These are phyloP conservation scores for Teratosphaeria nubilosa DNA, from an alignment of 2,329 filamentous ascomycete species.

Conservation along the genomic window DNA sequence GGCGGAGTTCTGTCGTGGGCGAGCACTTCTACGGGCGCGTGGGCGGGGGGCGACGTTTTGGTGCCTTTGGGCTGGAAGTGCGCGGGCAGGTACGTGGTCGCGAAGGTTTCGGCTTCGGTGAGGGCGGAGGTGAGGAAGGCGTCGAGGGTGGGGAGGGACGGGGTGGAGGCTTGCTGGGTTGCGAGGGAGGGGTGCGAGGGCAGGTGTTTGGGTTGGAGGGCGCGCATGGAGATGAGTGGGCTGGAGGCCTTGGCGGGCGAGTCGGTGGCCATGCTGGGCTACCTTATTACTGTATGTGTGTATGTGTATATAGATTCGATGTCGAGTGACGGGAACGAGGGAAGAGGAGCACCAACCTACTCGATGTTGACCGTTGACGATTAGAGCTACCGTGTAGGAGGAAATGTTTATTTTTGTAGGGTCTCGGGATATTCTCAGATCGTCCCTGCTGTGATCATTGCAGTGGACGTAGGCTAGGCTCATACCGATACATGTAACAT, in stretches of 20 bases:
- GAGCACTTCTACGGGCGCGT: constrained; percentile 44
- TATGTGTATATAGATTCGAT: too few species aligned
- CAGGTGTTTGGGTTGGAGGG: constrained; percentile 21
- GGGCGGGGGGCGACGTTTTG: constrained; percentile 42
- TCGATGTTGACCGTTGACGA: neutral
- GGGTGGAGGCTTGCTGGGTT: constrained; percentile 11
- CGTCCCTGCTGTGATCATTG: too few species aligned
- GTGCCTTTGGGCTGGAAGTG: constrained; percentile 43
- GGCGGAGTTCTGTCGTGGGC: constrained; percentile 36
- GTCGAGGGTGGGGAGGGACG: constrained; percentile 33
- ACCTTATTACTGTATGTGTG: neutral
- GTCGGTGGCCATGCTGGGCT: neutral
- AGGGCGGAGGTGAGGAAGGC: constrained; percentile 46
- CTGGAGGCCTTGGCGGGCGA: too few species aligned
- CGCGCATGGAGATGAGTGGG: constrained; percentile 21
- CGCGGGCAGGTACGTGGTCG: constrained; percentile 44
- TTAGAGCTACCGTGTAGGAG: neutral
- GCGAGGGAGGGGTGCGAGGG: constrained; percentile 25
- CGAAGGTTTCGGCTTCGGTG: constrained; percentile 50
- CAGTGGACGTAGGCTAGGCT: too few species aligned
- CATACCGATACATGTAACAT: too few species aligned
- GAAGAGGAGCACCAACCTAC: neutral
- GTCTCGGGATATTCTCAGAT: too few species aligned
- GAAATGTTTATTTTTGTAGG: too few species aligned
- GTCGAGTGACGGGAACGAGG: too few species aligned